A percentile compares a stretch with the other conserved stretches of the same genome.
Evolutionary conservation across 306 rosid genomes (phyloP).

Genomic region (Sophora flavescens): DNA sequence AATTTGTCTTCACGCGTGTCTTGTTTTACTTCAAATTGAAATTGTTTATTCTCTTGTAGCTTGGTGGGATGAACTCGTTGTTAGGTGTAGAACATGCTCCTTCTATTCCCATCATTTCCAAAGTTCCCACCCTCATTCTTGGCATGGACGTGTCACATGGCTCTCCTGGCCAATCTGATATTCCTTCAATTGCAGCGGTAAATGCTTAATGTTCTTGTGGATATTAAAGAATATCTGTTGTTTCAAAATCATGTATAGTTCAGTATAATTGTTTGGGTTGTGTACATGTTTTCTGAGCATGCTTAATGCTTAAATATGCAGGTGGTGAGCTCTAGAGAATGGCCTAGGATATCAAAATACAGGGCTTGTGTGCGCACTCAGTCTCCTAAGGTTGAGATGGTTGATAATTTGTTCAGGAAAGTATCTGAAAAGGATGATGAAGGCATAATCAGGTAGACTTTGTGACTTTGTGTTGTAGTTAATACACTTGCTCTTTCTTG

Average conservation of each 20-base stretch:
- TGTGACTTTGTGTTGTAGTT: background rate
- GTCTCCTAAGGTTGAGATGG: conserved; percentile 88
- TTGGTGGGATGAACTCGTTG: conserved; percentile 90
- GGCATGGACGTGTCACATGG: conserved; percentile 99
- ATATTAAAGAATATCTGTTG: background rate
- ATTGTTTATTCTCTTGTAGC: conserved; percentile 55
- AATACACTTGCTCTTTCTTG: background rate
- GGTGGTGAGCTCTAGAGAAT: conserved; percentile 92
- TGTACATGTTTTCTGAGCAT: background rate
- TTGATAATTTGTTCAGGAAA: conserved; percentile 77
- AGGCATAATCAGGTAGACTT: conserved; percentile 80
- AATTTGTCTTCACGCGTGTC: background rate
- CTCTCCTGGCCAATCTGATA: conserved; percentile 86
- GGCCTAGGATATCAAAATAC: conserved; percentile 93
- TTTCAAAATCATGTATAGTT: background rate
- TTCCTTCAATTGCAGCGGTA: conserved; percentile 98
- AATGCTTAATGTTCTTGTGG: background rate
- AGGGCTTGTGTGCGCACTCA: conserved; percentile 90
- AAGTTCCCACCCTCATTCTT: conserved; percentile 78
- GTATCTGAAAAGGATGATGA: conserved; percentile 75
- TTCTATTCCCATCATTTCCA: conserved; percentile 81
- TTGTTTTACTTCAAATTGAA: background rate
- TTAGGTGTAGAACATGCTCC: conserved; percentile 70
- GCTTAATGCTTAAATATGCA: conserved; percentile 38
- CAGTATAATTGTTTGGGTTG: background rate